A percentile compares a stretch with the other conserved stretches of the same genome.
Evolutionary conservation across 2,329 filamentous ascomycete genomes (phyloP).

Genomic region (Colletotrichum trifolii): DNA sequence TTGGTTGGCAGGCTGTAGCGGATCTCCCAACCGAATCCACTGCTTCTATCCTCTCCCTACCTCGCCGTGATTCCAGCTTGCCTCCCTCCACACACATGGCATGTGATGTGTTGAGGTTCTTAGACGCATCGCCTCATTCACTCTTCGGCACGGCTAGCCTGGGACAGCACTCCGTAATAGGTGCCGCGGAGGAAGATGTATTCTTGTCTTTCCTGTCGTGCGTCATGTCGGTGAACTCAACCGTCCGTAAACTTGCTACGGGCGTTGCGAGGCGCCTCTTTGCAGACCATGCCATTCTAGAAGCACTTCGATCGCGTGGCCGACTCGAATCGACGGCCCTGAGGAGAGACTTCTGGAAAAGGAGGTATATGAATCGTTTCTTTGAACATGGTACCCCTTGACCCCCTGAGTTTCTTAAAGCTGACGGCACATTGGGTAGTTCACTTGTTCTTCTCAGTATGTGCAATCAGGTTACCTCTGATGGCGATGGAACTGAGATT

Average conservation of each 20-base stretch:
- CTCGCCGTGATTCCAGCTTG: constrained; percentile 51
- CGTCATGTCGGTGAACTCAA: constrained; percentile 62
- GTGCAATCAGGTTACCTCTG: constrained; percentile 59
- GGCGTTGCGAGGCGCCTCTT: constrained; percentile 62
- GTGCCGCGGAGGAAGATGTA: constrained; percentile 48
- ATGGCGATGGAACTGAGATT: constrained; percentile 56
- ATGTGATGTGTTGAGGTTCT: constrained; percentile 66
- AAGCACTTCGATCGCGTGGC: constrained; percentile 49
- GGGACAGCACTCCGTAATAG: constrained; percentile 2
- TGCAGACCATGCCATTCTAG: constrained; percentile 48
- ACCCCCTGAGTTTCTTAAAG: background rate
- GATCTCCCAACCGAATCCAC: constrained; percentile 50
- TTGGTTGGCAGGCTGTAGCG: constrained; percentile 49
- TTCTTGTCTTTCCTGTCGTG: constrained; percentile 65
- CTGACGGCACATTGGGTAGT: constrained; percentile 49
- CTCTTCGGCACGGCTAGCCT: constrained; percentile 52
- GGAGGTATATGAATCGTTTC: constrained; percentile 53
- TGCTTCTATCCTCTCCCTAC: constrained; percentile 47
- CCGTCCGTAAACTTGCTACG: constrained; percentile 60
- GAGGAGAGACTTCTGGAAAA: constrained; percentile 61
- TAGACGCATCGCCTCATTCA: constrained; percentile 62
- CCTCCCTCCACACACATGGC: constrained; percentile 55
- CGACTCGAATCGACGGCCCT: constrained; percentile 51
- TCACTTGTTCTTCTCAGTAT: constrained; percentile 56
- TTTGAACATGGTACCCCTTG: background rate